These are phyloP conservation scores for Ceratocystis destructans DNA, from an alignment of 2,329 filamentous ascomycete species.

Conservation along the genomic window DNA sequence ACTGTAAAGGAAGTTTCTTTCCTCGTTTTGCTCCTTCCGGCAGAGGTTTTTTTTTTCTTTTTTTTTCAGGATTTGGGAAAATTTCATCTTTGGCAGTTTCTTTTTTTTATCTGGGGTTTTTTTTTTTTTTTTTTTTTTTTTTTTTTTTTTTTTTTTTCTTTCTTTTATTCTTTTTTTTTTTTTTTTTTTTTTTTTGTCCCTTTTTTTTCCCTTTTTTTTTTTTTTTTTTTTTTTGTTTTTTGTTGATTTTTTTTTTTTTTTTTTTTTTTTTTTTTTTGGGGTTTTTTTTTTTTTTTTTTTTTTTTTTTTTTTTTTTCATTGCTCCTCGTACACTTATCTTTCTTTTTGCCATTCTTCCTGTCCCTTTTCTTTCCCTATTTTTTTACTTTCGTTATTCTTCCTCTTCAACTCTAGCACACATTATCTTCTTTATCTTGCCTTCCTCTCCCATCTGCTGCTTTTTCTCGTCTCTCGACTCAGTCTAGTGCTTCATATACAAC, in stretches of 20 bases:
- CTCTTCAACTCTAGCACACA: background rate
- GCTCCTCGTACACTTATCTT: background rate
- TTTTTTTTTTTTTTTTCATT: constrained; percentile 5
- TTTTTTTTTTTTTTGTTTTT: constrained; percentile 7
- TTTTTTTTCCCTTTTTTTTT: too few relatives aligned
- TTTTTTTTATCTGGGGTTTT: constrained; percentile 12
- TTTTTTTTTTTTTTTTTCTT: constrained; percentile 8
- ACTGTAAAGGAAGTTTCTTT: constrained; percentile 8
- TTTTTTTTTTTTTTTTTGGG: constrained; percentile 13
- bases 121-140: constrained; percentile 7
- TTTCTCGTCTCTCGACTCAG: background rate
- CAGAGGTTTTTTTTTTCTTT: constrained; percentile 11
- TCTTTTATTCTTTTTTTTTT: too few relatives aligned
- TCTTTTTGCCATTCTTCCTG: constrained; percentile 1
- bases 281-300: background rate
- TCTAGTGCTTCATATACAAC: background rate
- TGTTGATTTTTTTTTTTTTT: background rate
- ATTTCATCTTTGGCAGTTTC: background rate
- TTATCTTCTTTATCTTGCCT: background rate
- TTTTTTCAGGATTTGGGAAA: background rate
- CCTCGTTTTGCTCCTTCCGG: constrained; percentile 11
- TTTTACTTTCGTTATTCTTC: background rate
- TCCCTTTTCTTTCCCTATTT: constrained; percentile 3
- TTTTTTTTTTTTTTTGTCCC: constrained; percentile 9
- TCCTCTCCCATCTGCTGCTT: background rate